Evolutionary conservation across 371 early-diverging fungal genomes (phyloP), one percentile per base, ranked within the genome.

Genomic region (Mucor mucedo): DNA sequence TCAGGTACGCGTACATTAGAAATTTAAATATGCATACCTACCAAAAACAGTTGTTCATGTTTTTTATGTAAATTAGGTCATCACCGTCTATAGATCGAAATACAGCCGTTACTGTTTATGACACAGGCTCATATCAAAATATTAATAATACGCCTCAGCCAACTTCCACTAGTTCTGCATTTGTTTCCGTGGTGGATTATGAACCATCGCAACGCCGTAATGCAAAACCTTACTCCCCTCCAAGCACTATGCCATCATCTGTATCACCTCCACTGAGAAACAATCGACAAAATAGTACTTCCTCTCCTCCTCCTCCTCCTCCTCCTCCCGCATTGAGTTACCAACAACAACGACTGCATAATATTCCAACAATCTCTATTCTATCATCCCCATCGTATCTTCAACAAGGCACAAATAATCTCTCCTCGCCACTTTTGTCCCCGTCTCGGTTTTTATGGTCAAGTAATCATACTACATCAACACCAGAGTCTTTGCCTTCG

Each of bases 361-460:
- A 21, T 28, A 48, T 48, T 27, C 48, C 48, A 28, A 48, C 48
- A 5, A 48, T 48, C 13, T 50, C 50, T 4, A 11, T 13, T 50
- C 28, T 50, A 30, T 11, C 50, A 1, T 50, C 50, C 30, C 50
- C 50, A 1, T 30, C 50, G 27, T 50, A 30, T 30, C 50, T 30
- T 3, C 50, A 50, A 11, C 47, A 47, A 47, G 7, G 21, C 21
- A 28, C 16, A 16, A 47, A 21, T 9, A 50, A 48, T 11, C 27
- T 28, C 29, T 50, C 50, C 7, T 30, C 50, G 2, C 50, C 50
- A 11, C 10, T 50, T 27, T 13, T 50, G 4, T 50, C 50, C 4
- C 50, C 50, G 11, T 50, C 50, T 13, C 16, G 50, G 11, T 50
- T 50, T 30, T 50, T 50, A 50, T 50, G 50, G 50, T 50, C 50